Conservation (phyloP, 768 basidiomycete species). For the Tricholoma furcatifolium region DNA sequence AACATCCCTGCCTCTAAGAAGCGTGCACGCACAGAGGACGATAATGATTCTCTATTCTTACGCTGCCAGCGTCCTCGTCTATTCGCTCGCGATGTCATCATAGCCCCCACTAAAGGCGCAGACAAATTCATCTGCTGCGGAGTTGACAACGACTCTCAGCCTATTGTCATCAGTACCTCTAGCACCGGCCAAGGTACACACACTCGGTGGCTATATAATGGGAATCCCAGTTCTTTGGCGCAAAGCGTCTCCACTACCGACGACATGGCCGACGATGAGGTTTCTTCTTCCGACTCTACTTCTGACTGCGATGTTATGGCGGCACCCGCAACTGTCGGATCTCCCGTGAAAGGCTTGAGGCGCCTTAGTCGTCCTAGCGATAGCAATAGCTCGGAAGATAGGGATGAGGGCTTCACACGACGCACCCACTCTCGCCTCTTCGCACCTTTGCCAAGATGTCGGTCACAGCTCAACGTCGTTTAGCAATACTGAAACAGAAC, state of each 20-base stretch:
- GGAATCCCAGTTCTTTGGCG: neutral
- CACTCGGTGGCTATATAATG: neutral
- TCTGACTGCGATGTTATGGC: neutral
- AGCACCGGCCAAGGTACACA: neutral
- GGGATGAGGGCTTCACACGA: neutral
- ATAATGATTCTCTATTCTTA: neutral
- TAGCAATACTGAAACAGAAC: too few species aligned
- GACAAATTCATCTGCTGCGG: neutral
- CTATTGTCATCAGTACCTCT: neutral
- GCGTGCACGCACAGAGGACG: neutral
- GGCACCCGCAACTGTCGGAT: neutral
- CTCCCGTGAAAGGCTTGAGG: neutral
- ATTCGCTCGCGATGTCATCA: neutral
- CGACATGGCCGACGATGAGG: conserved; percentile 1
- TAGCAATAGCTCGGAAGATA: neutral
- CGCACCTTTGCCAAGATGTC: neutral
- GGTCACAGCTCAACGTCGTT: too few species aligned
- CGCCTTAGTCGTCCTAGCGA: neutral
- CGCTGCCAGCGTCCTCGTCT: neutral
- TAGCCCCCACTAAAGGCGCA: neutral
- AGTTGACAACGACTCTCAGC: neutral
- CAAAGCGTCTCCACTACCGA: neutral
- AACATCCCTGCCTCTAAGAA: neutral
- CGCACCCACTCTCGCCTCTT: neutral
- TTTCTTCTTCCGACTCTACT: neutral